These are phyloP conservation scores for Rhizopus arrhizus DNA, from an alignment of 371 early-diverging fungal genomes.

Conservation along the genomic window DNA sequence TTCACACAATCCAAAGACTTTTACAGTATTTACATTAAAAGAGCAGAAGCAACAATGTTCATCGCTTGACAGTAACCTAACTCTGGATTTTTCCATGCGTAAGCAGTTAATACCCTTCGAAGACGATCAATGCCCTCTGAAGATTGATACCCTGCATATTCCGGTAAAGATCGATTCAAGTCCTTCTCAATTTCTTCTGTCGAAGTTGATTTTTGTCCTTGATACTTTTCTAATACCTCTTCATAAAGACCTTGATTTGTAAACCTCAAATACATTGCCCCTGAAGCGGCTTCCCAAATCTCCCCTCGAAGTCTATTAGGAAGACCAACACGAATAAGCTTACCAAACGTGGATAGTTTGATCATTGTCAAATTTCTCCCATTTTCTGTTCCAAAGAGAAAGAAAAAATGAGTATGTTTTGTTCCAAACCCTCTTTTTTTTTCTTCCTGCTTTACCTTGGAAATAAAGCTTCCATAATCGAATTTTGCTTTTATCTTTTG, in stretches of 20 bases:
- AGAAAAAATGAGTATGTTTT: background rate
- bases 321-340: constrained; percentile 89
- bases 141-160: constrained; percentile 91
- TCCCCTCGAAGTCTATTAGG: constrained; percentile 93
- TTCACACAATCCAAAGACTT: background rate
- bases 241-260: constrained; percentile 84
- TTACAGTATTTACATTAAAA: constrained; percentile 69
- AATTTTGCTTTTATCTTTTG: constrained; percentile 77
- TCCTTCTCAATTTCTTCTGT: constrained; percentile 98
- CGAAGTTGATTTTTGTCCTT: constrained; percentile 68
- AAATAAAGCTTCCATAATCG: constrained; percentile 82
- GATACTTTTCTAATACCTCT: constrained; percentile 73
- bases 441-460: constrained; percentile 44
- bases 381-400: constrained; percentile 52
- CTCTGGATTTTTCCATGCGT: constrained; percentile 85
- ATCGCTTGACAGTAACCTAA: constrained; percentile 99
- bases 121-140: constrained; percentile 89
- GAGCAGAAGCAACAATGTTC: constrained; percentile 95
- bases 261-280: constrained; percentile 86
- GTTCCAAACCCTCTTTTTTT: too few species aligned
- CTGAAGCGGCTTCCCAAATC: constrained; percentile 93
- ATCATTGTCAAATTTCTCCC: constrained; percentile 91
- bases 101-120: constrained; percentile 86
- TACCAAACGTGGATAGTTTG: constrained; percentile 80
- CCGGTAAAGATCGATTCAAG: constrained; percentile 89